Percentiles rank a stretch among this genome's conserved stretches.
phyloP scores from a whole-genome alignment of 1,284 basidiomycete species.

The Taiwanofungus camphoratus region DNA sequence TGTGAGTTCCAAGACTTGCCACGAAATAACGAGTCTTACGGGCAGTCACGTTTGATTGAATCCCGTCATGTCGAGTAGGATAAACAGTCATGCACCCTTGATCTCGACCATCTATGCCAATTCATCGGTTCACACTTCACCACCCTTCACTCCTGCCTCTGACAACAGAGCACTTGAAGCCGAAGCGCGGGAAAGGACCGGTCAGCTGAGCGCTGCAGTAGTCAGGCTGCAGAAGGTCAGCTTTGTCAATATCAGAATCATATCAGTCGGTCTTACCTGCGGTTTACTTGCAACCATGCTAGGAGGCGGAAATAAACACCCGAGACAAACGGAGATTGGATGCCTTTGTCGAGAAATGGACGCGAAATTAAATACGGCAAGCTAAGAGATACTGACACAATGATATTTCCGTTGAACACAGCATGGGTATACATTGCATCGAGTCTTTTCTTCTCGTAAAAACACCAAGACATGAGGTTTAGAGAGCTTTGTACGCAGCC shows the following conservation, averaged over 20 bases:
- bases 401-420: no score
- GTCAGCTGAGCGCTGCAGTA: slow-evolving; percentile 13
- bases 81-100: slow-evolving; percentile 10
- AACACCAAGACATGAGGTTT: no score
- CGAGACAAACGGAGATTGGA: slow-evolving; percentile 19
- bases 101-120: slow-evolving; percentile 18
- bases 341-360: slow-evolving; percentile 23
- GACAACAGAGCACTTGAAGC: slow-evolving; percentile 7
- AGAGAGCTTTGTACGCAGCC: no score
- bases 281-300: not conserved
- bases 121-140: slow-evolving; percentile 23
- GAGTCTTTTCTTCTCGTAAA: no score
- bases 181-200: slow-evolving; percentile 8
- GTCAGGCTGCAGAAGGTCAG: slow-evolving; percentile 17
- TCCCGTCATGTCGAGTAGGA: slow-evolving; percentile 7
- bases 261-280: not conserved
- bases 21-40: no score
- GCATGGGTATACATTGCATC: no score
- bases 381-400: not conserved
- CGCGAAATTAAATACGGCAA: not conserved
- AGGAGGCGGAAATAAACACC: slow-evolving; percentile 16
- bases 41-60: not conserved
- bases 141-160: slow-evolving; percentile 17
- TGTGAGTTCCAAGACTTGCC: slow-evolving; percentile 15
- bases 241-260: not conserved